Percentiles rank a stretch among this genome's conserved stretches.
Evolutionary conservation across 1,284 basidiomycete species (phyloP).

Genomic region (Irpex rosettiformis): DNA sequence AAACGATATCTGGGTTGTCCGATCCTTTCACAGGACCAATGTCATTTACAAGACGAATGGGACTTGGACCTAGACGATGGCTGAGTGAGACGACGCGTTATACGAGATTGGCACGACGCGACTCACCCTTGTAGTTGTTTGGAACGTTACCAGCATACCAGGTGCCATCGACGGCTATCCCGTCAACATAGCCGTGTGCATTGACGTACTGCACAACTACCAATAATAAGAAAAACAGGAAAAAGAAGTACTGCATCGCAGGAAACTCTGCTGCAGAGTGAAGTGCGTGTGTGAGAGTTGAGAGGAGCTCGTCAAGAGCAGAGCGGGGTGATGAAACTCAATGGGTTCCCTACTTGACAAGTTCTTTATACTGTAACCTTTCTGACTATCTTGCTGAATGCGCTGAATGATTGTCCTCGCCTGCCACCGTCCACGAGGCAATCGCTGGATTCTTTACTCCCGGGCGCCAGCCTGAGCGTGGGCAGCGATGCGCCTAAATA

Average conservation of each 20-base stretch:
- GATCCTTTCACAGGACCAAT: conserved; percentile 64
- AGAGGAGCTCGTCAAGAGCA: conserved; percentile 1
- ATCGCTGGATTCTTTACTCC: too few species aligned
- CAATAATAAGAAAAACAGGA: conserved; percentile 14
- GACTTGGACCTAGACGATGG: conserved; percentile 31
- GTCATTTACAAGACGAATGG: conserved; percentile 57
- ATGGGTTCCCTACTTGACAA: neutral
- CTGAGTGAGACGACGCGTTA: neutral
- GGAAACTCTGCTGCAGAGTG: neutral
- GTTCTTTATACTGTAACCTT: conserved; percentile 1
- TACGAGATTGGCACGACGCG: neutral
- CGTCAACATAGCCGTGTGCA: conserved; percentile 54
- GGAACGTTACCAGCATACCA: conserved; percentile 50
- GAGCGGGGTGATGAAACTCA: neutral
- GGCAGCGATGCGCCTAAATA: neutral
- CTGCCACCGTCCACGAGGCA: conserved; percentile 2
- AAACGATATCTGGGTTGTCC: conserved; percentile 54
- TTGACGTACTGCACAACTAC: conserved; percentile 28
- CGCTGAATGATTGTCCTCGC: neutral
- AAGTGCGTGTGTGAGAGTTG: neutral
- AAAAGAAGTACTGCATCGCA: conserved; percentile 5
- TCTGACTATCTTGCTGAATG: neutral
- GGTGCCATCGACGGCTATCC: conserved; percentile 51
- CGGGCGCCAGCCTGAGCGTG: too few species aligned
- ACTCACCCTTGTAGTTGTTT: conserved; percentile 27